Percentiles rank a stretch among this genome's conserved stretches.
Evolutionary conservation across 129 eudicot genomes (phyloP).

Genomic region (Arctium minus): DNA sequence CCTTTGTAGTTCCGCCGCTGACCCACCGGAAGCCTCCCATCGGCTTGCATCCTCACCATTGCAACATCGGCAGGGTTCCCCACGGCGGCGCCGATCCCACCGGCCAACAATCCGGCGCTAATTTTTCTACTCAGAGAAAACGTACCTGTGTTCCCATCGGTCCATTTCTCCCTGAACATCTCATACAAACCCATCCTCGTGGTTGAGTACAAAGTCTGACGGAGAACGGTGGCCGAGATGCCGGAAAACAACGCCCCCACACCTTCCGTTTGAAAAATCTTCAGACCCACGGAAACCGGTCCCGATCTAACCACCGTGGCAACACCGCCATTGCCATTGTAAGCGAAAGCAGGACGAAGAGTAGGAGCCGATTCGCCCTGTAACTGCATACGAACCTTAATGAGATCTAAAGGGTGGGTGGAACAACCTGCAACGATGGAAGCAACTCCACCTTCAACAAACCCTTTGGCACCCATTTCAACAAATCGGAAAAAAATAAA

Average conservation of each 20-base stretch:
- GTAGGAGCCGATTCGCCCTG: conserved; percentile 48
- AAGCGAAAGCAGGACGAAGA: conserved; percentile 54
- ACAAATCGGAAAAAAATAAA: background rate
- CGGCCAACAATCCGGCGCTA: conserved; percentile 63
- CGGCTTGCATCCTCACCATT: conserved; percentile 89
- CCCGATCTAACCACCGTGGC: conserved; percentile 28
- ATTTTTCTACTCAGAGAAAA: conserved; percentile 50
- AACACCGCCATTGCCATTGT: conserved; percentile 22
- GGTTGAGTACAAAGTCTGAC: conserved; percentile 71
- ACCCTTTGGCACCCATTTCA: conserved; percentile 58
- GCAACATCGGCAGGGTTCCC: conserved; percentile 90
- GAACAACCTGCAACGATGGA: conserved; percentile 77
- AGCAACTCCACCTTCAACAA: conserved; percentile 77
- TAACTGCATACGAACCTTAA: conserved; percentile 81
- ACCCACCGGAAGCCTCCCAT: conserved; percentile 61
- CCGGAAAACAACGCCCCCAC: conserved; percentile 69
- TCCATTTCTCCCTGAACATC: conserved; percentile 51
- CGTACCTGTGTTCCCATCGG: conserved; percentile 41
- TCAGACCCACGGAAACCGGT: conserved; percentile 52
- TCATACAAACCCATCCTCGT: conserved; percentile 88
- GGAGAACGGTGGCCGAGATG: conserved; percentile 78
- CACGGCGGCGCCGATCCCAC: conserved; percentile 75
- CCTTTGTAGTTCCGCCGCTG: conserved; percentile 63
- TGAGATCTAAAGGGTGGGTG: conserved; percentile 74
- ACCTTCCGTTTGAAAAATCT: conserved; percentile 63